Base-by-base conservation (phyloP, 2,329 filamentous ascomycete genomes). In the Beauveria scarabaeidicola region DNA sequence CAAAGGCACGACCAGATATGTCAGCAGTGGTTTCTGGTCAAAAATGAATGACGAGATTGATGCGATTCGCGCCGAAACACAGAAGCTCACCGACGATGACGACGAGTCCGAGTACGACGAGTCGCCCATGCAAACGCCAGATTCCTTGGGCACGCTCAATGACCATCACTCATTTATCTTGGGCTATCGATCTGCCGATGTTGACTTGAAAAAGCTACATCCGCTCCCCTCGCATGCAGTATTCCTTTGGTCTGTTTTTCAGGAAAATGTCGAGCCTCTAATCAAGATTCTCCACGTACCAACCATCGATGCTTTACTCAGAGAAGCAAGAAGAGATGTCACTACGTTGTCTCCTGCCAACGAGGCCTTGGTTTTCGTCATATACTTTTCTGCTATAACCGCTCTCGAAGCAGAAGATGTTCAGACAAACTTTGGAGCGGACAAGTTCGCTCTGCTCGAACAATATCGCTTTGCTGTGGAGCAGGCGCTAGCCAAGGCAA, bases 1-100 rank as follows among this genome's bases (percentile, higher is more conserved):
- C 59, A 86, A 85, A 43, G 83, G 82, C 61, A 87, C 83, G 52
- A 85, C 83, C 59, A 78, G 87, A 68, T 92, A 91, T 69, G 83
- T 92, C 64, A 90, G 87, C 73, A 89, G 84, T 69, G 86, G 83
- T 7, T 90, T 91, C 67, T 91, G 87, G 87, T 83, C 87, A 21
- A 89, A 83, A 63, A 77, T 92, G 55, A 89, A 86, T 61, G 88
- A 90, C 57, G 88, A 91, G 59, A 75, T 75, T 52, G 70, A 74
- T 58, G 68, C 71, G 5, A 73, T 84, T 41, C 78, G 80, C 7
- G 73, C 76, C 56, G 79, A 81, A 56, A 80, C 79, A 1, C 74
- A 78, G 23, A 70, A 71, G 58, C 71, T 82, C 23, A 73, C 73
- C 3, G 73, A 75, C 46, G 77, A 77, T 10, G 68, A 67, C 54